phyloP scores from a whole-genome alignment of 129 eudicot species.

The Solidago caesia region DNA sequence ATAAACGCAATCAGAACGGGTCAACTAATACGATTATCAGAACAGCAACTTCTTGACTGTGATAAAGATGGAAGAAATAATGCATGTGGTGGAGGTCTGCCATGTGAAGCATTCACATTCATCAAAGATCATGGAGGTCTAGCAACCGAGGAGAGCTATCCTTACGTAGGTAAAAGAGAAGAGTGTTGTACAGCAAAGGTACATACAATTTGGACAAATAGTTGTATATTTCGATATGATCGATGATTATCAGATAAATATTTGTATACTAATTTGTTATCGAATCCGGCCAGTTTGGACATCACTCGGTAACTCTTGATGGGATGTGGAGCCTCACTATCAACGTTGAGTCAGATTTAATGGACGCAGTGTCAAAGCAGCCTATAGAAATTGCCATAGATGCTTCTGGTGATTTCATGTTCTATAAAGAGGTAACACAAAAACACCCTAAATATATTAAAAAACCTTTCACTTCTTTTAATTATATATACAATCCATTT shows the following conservation, averaged over 20 bases:
- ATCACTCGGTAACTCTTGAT: conserved; percentile 29
- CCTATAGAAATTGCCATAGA: conserved; percentile 57
- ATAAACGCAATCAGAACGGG: conserved; percentile 68
- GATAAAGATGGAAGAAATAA: conserved; percentile 48
- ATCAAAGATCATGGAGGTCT: conserved; percentile 62
- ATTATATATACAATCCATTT: no score
- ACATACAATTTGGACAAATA: neutral
- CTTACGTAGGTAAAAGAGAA: conserved; percentile 50
- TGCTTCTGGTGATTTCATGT: conserved; percentile 53
- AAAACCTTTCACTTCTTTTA: no score
- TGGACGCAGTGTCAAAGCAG: conserved; percentile 60
- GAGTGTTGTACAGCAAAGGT: neutral
- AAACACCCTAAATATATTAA: neutral
- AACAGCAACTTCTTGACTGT: conserved; percentile 85
- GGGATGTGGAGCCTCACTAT: conserved; percentile 45
- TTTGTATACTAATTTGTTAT: conserved; percentile 25
- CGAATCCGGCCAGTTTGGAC: conserved; percentile 28
- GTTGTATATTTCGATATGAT: neutral
- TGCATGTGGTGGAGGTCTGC: conserved; percentile 76
- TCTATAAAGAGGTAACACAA: conserved; percentile 54
- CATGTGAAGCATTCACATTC: conserved; percentile 73
- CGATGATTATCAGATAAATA: neutral
- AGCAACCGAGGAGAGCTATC: conserved; percentile 62
- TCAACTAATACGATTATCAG: conserved; percentile 60
- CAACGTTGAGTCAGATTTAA: conserved; percentile 42